Evolutionary conservation across 1,284 basidiomycete species (phyloP), one percentile per base, ranked within the genome.

Genomic region (Grifola frondosa): DNA sequence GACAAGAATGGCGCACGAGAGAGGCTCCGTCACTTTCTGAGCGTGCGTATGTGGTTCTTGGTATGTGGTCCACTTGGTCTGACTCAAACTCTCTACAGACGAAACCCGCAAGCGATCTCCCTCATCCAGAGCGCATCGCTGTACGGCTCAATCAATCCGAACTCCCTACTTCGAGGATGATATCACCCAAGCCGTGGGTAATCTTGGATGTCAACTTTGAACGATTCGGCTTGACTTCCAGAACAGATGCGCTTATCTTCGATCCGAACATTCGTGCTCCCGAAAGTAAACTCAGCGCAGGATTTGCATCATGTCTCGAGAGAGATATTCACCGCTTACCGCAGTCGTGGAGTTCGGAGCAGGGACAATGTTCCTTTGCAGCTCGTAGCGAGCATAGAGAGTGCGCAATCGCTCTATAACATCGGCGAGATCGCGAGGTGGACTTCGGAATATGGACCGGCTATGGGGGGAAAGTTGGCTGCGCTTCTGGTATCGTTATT

Each of bases 311-410:
- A 71, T 41, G 77, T 90, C 17, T 84, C 87, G 5, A 68, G 68
- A 3, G 59, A 59, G 17, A 70, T 81, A 32, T 62, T 59, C 37
- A 51, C 52, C 26, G 52, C 52, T 16, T 61, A 57, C 43, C 56
- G 60, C 24, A 58, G 35, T n/a, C 41, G 49, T 15, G 34, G 42
- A 20, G 29, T 49, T 37, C 46, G 49, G 4, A 31, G 60, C 47
- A 30, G 52, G 44, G 30, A 38, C 35, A 37, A 36, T 3, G 54
- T 61, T n/a, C 71, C 77, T 1, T 61, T 89, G 29, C 67, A 73
- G 35, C 72, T 92, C 19, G 74, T 93, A 7, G 81, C 86, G 2
- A 90, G 88, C 60, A 80, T 92, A 36, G 90, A 92, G 66, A 91
- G 85, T 58, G 89, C 90, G 1, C 69, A 70, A 40, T 81, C 78